Conservation (phyloP, 371 early-diverging fungal species). For the Apophysomyces elegans region DNA sequence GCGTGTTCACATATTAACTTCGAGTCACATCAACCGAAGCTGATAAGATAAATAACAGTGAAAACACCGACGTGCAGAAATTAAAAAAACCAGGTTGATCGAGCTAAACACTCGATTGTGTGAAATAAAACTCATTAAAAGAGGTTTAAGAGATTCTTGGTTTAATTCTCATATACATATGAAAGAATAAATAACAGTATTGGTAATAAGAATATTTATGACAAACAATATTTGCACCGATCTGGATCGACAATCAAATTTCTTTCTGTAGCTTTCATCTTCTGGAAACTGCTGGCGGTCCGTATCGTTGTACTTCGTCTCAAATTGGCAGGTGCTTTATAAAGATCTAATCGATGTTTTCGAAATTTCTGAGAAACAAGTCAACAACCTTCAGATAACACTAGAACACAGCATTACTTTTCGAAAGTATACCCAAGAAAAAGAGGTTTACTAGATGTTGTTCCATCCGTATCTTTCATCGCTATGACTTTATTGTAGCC, state of each 20-base stretch:
- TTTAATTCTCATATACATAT: too few relatives aligned
- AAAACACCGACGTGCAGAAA: too few relatives aligned
- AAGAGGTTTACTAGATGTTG: constrained; percentile 2
- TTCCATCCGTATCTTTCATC: constrained; percentile 15
- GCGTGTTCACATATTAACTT: too few relatives aligned
- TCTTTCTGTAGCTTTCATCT: constrained; percentile 13
- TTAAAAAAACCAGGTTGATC: too few relatives aligned
- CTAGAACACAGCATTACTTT: constrained; percentile 10
- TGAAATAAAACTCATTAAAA: too few relatives aligned
- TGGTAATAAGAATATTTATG: background rate
- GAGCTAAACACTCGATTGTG: too few relatives aligned
- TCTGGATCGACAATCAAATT: constrained; percentile 15
- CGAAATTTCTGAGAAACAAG: constrained; percentile 9
- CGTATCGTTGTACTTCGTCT: constrained; percentile 16
- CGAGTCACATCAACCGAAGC: too few relatives aligned
- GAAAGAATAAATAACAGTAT: too few relatives aligned
- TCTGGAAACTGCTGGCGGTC: constrained; percentile 16
- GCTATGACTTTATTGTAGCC: constrained; percentile 3
- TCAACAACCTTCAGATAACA: constrained; percentile 14
- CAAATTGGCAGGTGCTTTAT: background rate
- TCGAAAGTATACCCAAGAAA: constrained; percentile 18
- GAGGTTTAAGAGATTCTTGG: too few relatives aligned
- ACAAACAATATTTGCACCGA: constrained; percentile 14
- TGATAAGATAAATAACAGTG: too few relatives aligned
- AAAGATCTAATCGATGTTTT: constrained; percentile 13